Percentiles rank a stretch among this genome's conserved stretches.
Conservation (phyloP, 2,329 filamentous ascomycete species). For the Pseudocercospora vitis region DNA sequence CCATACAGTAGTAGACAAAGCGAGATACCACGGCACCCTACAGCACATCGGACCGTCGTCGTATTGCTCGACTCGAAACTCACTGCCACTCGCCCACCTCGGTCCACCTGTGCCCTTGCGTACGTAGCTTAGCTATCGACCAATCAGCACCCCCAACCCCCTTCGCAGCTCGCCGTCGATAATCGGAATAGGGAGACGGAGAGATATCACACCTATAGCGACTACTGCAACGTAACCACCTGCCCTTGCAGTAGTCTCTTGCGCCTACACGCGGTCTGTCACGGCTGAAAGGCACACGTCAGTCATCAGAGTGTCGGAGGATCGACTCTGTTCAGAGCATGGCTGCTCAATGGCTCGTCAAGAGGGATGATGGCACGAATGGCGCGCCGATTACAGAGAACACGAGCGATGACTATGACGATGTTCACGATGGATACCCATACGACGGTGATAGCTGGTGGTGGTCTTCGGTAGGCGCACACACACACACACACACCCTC, state of each 20-base stretch:
- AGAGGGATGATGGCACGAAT: conserved; percentile 3
- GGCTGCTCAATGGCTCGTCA: not conserved
- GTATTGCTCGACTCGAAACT: no score
- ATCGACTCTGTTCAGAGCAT: not conserved
- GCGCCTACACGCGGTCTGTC: not conserved
- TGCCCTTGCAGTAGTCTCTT: conserved; percentile 4
- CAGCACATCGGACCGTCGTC: no score
- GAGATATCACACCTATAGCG: no score
- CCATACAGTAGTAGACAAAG: no score
- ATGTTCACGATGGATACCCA: conserved; percentile 13
- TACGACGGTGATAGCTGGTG: conserved; percentile 25
- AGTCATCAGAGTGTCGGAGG: not conserved
- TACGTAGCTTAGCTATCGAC: no score
- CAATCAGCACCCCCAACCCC: not conserved
- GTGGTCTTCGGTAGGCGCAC: conserved; percentile 28
- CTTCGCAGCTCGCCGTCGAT: conserved; percentile 4
- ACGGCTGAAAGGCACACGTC: not conserved
- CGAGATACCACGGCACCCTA: no score
- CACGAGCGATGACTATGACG: conserved; percentile 10
- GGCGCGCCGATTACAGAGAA: conserved; percentile 4
- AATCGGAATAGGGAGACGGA: no score
- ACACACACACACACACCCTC: no score
- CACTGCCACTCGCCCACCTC: no score
- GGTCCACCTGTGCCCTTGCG: no score
- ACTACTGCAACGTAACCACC: no score